phyloP scores from a whole-genome alignment of 2,329 filamentous ascomycete species.

The Paecilomyces sp. region DNA sequence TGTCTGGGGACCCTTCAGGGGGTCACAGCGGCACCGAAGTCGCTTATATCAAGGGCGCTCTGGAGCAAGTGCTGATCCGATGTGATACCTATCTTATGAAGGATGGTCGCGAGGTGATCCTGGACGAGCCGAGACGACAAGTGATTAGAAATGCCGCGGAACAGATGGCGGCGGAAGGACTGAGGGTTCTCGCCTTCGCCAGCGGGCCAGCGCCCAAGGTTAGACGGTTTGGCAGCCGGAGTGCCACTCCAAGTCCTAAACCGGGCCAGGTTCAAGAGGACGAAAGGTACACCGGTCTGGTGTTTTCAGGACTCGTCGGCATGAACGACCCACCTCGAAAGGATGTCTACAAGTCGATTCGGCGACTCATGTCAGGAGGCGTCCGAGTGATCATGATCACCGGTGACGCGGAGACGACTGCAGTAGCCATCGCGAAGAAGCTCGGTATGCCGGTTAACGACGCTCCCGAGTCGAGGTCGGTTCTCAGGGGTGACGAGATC shows the following conservation, averaged over 20 bases:
- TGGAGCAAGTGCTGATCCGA: conserved; percentile 76
- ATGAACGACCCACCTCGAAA: conserved; percentile 96
- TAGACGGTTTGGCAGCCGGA: conserved; percentile 46
- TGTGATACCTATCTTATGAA: conserved; percentile 87
- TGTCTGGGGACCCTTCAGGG: conserved; percentile 41
- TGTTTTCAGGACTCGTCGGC: conserved; percentile 86
- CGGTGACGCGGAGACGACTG: conserved; percentile 90
- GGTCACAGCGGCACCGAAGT: conserved; percentile 59
- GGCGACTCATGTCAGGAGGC: conserved; percentile 82
- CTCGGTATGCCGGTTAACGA: conserved; percentile 81
- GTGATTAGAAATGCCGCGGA: conserved; percentile 75
- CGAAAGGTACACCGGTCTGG: conserved; percentile 72
- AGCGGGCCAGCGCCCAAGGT: conserved; percentile 60
- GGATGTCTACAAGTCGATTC: conserved; percentile 82
- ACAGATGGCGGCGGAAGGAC: conserved; percentile 77
- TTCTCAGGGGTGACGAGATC: conserved; percentile 85
- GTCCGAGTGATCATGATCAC: conserved; percentile 99
- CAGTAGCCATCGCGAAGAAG: conserved; percentile 85
- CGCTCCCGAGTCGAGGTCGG: conserved; percentile 50
- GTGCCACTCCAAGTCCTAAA: conserved; percentile 36
- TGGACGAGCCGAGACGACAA: conserved; percentile 69
- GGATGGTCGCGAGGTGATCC: conserved; percentile 76
- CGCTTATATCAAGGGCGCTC: conserved; percentile 90
- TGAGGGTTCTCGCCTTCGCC: conserved; percentile 87
- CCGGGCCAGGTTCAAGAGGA: conserved; percentile 46